Evolutionary conservation across 129 eudicot species (phyloP), one percentile per base, ranked within the genome.

Genomic region (Calendula officinalis): DNA sequence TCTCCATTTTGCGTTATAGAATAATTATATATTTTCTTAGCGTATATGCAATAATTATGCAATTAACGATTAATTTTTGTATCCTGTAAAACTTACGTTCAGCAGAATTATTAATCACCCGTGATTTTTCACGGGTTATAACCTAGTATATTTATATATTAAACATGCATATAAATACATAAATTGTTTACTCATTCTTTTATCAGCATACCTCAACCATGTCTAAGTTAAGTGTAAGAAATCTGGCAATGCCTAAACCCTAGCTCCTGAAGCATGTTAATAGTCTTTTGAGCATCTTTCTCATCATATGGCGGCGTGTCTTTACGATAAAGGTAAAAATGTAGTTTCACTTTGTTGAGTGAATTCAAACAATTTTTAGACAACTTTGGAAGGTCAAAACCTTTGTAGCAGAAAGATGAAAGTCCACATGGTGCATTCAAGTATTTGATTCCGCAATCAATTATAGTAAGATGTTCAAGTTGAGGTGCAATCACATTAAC

Each of bases 401-500:
- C 54, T 30, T 6, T 13, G 43, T 53, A 67, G 54, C 16, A 17
- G 10, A 67, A 12, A 30, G 52, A 67, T 5, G 52, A 52, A 55
- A 67, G 62, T n/a, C 61, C 40, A 4, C 33, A 11, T 55, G 73
- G 65, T 9, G 47, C 47, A 44, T 68, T 62, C 44, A 61, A 27
- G 17, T 33, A 5, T 3, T 52, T 3, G 8, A 60, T 52, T 3
- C 5, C n/a, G 61, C 62, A 60, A 39, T 50, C 0, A 3, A 1
- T 42, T 16, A 61, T 8, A 27, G 76, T 60, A 17, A 71, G 75
- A 47, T 70, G 22, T 42, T 57, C 60, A 60, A 70, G 75, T 55
- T 41, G 15, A 30, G 63, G 72, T 32, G 72, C 64, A 67, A 55
- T 15, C 63, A 67, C 33, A 53, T 55, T 67, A 34, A 55, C 8